phyloP scores from a whole-genome alignment of 441 rosid species.

The Eruca vesicaria region DNA sequence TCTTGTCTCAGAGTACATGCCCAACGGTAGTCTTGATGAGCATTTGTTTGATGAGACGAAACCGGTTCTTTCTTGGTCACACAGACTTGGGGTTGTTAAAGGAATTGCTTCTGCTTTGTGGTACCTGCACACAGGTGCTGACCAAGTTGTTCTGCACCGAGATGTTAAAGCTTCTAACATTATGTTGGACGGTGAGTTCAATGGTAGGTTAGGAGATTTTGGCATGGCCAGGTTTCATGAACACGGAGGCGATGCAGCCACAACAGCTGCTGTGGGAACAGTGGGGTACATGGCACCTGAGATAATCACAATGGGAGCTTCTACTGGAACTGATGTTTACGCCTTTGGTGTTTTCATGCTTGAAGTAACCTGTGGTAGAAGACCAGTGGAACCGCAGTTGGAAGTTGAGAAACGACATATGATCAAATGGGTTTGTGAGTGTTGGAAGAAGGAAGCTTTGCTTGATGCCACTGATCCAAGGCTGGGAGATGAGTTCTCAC shows the following conservation, averaged over 20 bases:
- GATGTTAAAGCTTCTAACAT: conserved; percentile 62
- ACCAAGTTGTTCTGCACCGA: conserved; percentile 57
- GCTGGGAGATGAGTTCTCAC: conserved; percentile 36
- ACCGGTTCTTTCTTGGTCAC: conserved; percentile 40
- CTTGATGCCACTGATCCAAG: conserved; percentile 42
- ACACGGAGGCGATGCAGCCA: conserved; percentile 40
- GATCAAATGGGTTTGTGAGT: conserved; percentile 49
- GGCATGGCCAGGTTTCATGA: conserved; percentile 59
- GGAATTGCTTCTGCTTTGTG: conserved; percentile 54
- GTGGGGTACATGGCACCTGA: conserved; percentile 62
- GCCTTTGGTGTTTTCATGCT: conserved; percentile 65
- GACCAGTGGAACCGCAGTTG: conserved; percentile 39
- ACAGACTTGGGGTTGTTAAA: conserved; percentile 41
- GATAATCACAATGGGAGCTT: conserved; percentile 43
- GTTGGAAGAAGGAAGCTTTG: conserved; percentile 46
- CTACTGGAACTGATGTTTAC: conserved; percentile 47
- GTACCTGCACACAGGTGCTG: conserved; percentile 67
- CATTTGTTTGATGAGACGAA: conserved; percentile 26
- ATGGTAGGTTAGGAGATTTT: conserved; percentile 56
- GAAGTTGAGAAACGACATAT: conserved; percentile 33
- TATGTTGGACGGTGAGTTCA: conserved; percentile 45
- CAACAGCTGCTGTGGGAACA: conserved; percentile 56
- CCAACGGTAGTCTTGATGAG: conserved; percentile 51
- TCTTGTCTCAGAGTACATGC: conserved; percentile 52
- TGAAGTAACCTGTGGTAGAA: conserved; percentile 61